phyloP scores from a whole-genome alignment of 768 basidiomycete species.

The Mycena rosella region DNA sequence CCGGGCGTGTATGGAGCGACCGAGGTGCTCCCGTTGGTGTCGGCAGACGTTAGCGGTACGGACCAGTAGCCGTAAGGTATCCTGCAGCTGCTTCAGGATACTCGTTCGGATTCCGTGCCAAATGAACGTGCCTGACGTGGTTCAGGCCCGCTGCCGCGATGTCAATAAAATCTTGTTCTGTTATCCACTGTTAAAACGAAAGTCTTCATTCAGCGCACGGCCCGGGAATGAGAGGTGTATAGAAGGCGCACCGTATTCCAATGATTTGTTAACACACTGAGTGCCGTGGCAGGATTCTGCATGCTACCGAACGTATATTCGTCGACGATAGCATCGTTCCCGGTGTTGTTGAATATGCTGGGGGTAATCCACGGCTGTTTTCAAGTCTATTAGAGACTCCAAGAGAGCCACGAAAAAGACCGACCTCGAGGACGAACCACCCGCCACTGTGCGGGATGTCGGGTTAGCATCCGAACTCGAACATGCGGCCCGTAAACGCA shows the following conservation, averaged over 20 bases:
- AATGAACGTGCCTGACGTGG: too few species aligned
- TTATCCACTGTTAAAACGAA: too few species aligned
- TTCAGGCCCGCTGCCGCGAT: conserved; percentile 78
- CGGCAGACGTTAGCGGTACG: conserved; percentile 71
- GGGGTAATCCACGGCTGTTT: conserved; percentile 81
- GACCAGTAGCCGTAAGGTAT: conserved; percentile 85
- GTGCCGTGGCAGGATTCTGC: conserved; percentile 58
- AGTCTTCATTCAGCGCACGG: too few species aligned
- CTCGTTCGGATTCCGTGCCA: too few species aligned
- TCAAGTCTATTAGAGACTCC: background rate
- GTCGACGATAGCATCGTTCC: conserved; percentile 67
- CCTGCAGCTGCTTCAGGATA: conserved; percentile 81
- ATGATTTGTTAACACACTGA: conserved; percentile 60
- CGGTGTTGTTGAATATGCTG: conserved; percentile 74
- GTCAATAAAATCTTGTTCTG: conserved; percentile 71
- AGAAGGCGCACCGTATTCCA: conserved; percentile 64
- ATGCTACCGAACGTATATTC: conserved; percentile 73
- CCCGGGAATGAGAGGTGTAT: too few species aligned
- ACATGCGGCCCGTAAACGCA: conserved; percentile 49
- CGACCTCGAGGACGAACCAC: conserved; percentile 69
- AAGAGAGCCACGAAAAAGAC: background rate
- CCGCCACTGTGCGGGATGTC: conserved; percentile 58
- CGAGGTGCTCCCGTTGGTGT: conserved; percentile 57
- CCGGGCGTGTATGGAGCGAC: conserved; percentile 51
- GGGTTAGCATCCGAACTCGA: background rate